Evolutionary conservation across 805 yeast genomes (phyloP).

Genomic region (Candida rishiriensis): DNA sequence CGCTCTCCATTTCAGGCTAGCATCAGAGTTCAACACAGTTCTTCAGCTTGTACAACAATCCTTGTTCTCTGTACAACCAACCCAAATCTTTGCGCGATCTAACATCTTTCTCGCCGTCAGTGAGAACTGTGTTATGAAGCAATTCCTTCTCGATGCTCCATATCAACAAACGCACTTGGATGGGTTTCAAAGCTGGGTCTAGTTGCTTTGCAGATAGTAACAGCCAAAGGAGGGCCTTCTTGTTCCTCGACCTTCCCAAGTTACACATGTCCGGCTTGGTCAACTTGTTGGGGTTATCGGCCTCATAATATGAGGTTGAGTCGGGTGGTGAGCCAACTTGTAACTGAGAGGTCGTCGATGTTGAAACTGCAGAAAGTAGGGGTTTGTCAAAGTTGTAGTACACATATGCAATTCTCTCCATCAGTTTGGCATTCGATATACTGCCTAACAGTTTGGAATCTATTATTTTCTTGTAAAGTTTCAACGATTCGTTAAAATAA

Average conservation of each 20-base stretch:
- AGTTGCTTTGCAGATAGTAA: constrained; percentile 72
- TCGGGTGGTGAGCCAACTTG: not conserved
- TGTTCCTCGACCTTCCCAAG: constrained; percentile 52
- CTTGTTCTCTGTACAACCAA: constrained; percentile 27
- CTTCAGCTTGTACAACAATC: constrained; percentile 21
- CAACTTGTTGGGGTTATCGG: constrained; percentile 29
- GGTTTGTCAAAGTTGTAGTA: constrained; percentile 26
- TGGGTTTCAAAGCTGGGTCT: constrained; percentile 33
- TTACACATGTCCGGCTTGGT: constrained; percentile 36
- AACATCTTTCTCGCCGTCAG: not conserved
- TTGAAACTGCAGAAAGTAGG: not conserved
- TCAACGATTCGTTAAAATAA: constrained; percentile 43
- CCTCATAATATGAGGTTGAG: constrained; percentile 28
- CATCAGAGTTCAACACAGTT: constrained; percentile 3
- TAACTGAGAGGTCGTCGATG: constrained; percentile 7
- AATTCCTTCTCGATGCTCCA: constrained; percentile 21
- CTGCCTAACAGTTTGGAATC: constrained; percentile 43
- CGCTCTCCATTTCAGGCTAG: not conserved
- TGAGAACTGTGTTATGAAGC: no score
- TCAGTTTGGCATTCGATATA: constrained; percentile 35
- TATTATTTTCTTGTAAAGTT: constrained; percentile 38
- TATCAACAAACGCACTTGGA: constrained; percentile 22
- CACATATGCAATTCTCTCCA: constrained; percentile 35
- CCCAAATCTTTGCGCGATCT: constrained; percentile 1
- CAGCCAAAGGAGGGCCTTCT: constrained; percentile 78